These are phyloP conservation scores for Sonneratia alba DNA, from an alignment of 345 rosid genomes.

Conservation along the genomic window DNA sequence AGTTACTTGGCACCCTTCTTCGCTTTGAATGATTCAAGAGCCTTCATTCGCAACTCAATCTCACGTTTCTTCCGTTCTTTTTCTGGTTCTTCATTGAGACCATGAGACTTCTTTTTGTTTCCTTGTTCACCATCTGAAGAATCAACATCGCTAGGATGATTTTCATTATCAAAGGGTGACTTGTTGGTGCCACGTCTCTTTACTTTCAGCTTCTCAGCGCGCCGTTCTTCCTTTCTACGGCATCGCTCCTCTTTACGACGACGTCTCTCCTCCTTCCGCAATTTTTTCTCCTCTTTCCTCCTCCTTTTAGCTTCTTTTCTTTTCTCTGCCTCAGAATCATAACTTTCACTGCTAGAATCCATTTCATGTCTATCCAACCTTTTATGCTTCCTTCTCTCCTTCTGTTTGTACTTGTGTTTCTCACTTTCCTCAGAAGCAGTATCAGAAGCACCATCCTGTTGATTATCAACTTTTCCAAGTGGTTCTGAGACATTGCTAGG, in stretches of 20 bases:
- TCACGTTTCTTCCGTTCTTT: slow-evolving; percentile 74
- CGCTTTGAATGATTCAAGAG: slow-evolving; percentile 87
- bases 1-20: slow-evolving; percentile 67
- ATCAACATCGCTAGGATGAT: slow-evolving; percentile 22
- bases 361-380: slow-evolving; percentile 38
- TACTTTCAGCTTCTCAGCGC: slow-evolving; percentile 50
- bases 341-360: slow-evolving; percentile 54
- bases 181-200: slow-evolving; percentile 19
- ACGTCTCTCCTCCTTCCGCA: slow-evolving; percentile 76
- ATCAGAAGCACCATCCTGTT: slow-evolving; percentile 30
- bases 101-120: slow-evolving; percentile 20
- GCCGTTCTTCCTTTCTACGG: slow-evolving; percentile 67
- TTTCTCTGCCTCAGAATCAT: slow-evolving; percentile 59
- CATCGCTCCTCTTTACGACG: slow-evolving; percentile 66
- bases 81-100: slow-evolving; percentile 32
- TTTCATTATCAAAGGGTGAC: slow-evolving; percentile 11
- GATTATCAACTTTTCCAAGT: slow-evolving; percentile 33
- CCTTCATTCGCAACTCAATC: slow-evolving; percentile 86
- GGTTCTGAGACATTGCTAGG: slow-evolving; percentile 18
- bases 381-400: slow-evolving; percentile 57
- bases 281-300: slow-evolving; percentile 78
- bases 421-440: slow-evolving; percentile 50
- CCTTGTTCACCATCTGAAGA: slow-evolving; percentile 44
- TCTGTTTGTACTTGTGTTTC: slow-evolving; percentile 28
- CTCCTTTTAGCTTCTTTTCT: slow-evolving; percentile 85